Base-by-base conservation (phyloP, 192 early-diverging fungal species). In the Backusella morwellensis region DNA sequence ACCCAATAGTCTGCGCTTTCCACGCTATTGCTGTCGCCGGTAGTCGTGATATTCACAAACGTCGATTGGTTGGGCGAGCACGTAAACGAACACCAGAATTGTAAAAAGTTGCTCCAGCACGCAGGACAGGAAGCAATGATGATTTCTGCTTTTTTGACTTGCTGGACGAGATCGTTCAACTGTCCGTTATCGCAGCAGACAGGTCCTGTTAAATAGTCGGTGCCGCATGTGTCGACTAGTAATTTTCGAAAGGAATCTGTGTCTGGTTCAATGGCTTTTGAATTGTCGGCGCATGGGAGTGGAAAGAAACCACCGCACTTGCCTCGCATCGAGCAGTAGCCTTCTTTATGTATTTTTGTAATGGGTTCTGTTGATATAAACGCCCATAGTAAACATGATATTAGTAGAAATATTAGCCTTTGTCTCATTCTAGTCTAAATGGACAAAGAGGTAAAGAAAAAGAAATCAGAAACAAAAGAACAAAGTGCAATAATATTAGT, bases 1-100 rank as follows among this genome's bases (percentile, higher is more conserved):
- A 91, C 90, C 66, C 84, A 82, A 52, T 86, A 87, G 70, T 90
- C 88, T 3, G 85, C 56, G 14, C 76, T 75, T 21, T 83, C 85
- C 0, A 88, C 90, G 23, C 85, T 77, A 4, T 88, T 81, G 0
- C 69, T 66, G 14, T 72, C 34, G 9, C 42, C 72, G 1, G 78
- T 81, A 3, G 56, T 63, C 2, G 90, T 91, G 32, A 90, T 86
- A 35, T 91, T 91, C 72, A 91, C 83, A 75, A 91, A 90, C 1
- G 84, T 87, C 1, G 90, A 90, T 69, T 91, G 90, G 70, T 90
- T 72, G 47, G 89, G 87, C 19, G 90, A 91, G 63, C 90, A 91
- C 29, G 89, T 90, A 75, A 91, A 91, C 2, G 85, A 78, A 59
- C 90, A 91, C 74, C 88, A 91, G 75, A 91, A 89, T 76, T 85